Base-by-base conservation (phyloP, 179 eudicot genomes). In the Beta corolliflora region DNA sequence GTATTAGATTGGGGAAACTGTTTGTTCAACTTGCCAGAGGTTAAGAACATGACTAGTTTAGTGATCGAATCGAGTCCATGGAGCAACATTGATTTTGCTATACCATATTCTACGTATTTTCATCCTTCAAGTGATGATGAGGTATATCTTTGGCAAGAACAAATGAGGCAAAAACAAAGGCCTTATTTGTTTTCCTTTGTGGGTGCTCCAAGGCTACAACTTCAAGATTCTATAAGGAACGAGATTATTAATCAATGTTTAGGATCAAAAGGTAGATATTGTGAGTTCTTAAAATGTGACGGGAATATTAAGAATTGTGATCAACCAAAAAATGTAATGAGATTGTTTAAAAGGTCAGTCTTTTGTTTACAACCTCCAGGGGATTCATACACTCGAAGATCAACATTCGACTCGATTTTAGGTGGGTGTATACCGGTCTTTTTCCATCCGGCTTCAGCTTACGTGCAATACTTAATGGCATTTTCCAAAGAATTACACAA, bases 361-460 rank as follows among this genome's bases (percentile, higher is more conserved):
- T 88, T 88, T 58, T 88, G 88, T 50, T 75, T 88, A 58, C 87
- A 84, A 44, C 90, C 90, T 36, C 85, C 83, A 0, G 90, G 88
- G 29, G 90, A 86, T 46, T 77, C 90, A 0, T 76, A 66, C 59
- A 81, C 87, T 10, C 73, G 89, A 48, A 50, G 85, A 60, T 87
- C 87, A 50, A 65, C 81, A 9, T 87, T 84, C 41, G 89, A 87
- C 61, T 71, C 87, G 18, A 84, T 87, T 48, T 8, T 87, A 76
- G 83, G 82, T 1, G 89, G 89, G 1, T 87, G 87, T 45, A 87
- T 87, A 72, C 87, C 89, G 2, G 85, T 87, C 1, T 84, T 87
- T 55, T 87, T 87, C 60, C 89, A 87, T 14, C 89, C 85, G 3
- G 89, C 55, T 19, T 87, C 89, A 1, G 82, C 87, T 54, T 87